Conservation (phyloP, 2,329 filamentous ascomycete genomes). For the Colletotrichum echinochloae region DNA sequence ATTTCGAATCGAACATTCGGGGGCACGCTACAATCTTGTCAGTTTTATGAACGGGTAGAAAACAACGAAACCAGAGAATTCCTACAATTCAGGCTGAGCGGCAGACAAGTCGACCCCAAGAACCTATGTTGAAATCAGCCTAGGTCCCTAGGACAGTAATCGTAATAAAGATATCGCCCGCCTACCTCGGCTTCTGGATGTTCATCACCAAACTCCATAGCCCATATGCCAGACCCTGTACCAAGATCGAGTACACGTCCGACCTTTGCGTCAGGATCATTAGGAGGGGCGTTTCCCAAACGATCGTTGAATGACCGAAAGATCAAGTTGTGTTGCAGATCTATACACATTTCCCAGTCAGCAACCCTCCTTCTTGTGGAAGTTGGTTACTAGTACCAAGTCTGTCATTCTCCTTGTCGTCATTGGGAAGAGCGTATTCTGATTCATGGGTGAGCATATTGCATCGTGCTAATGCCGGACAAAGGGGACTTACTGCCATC, state of each 20-base stretch:
- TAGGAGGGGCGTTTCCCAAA: slow-evolving; percentile 41
- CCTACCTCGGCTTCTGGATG: slow-evolving; percentile 48
- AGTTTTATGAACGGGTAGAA: not conserved
- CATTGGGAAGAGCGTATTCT: not conserved
- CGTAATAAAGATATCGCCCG: too few species aligned
- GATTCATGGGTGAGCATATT: not conserved
- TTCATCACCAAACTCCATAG: slow-evolving; percentile 56
- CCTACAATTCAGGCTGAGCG: slow-evolving; percentile 52
- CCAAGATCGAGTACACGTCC: slow-evolving; percentile 57
- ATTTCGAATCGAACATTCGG: slow-evolving; percentile 59
- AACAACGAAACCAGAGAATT: not conserved
- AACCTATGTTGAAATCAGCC: slow-evolving; percentile 43
- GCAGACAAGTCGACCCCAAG: slow-evolving; percentile 56
- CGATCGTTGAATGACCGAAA: slow-evolving; percentile 48
- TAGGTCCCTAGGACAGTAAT: accelerated
- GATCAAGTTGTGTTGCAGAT: slow-evolving; percentile 53
- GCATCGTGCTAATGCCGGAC: not conserved
- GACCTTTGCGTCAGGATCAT: slow-evolving; percentile 44
- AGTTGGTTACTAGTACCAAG: not conserved
- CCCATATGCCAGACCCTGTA: slow-evolving; percentile 60
- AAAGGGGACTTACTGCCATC: not conserved
- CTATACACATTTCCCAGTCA: slow-evolving; percentile 30
- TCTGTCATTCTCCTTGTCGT: not conserved
- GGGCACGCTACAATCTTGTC: slow-evolving; percentile 47
- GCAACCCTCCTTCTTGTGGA: not conserved